A percentile compares a stretch with the other conserved stretches of the same genome.
These are phyloP conservation scores for Zygoascus ofunaensis DNA, from an alignment of 805 yeast species.

Conservation along the genomic window DNA sequence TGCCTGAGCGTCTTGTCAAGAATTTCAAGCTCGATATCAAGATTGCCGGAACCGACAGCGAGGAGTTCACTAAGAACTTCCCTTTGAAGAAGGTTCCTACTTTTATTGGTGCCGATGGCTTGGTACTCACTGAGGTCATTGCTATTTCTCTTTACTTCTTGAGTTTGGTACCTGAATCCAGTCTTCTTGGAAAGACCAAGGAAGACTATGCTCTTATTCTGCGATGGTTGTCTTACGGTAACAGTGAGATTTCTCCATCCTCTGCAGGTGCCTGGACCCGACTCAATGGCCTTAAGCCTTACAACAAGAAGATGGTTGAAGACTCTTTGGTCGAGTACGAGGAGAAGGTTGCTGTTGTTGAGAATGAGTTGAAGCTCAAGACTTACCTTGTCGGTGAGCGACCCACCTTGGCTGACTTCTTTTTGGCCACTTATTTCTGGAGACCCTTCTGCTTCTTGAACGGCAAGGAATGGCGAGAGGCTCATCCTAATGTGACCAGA, in stretches of 20 bases:
- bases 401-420: conserved; percentile 56
- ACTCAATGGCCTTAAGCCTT: conserved; percentile 55
- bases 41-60: conserved; percentile 33
- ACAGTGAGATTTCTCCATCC: conserved; percentile 50
- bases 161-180: conserved; percentile 21
- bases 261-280: conserved; percentile 48
- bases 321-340: conserved; percentile 34
- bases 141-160: conserved; percentile 47
- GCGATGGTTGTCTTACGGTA: conserved; percentile 71
- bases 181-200: conserved; percentile 56
- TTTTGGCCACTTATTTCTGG: conserved; percentile 38
- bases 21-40: conserved; percentile 50
- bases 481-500: conserved; percentile 55
- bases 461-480: conserved; percentile 56
- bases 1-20: conserved; percentile 33
- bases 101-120: conserved; percentile 57
- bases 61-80: conserved; percentile 40
- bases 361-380: conserved; percentile 47
- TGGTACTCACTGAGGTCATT: conserved; percentile 51
- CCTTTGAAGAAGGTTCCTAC: conserved; percentile 54
- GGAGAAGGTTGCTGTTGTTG: conserved; percentile 35
- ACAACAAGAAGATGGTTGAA: conserved; percentile 65
- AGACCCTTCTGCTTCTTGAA: conserved; percentile 52
- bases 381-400: conserved; percentile 67
- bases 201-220: conserved; percentile 57